Evolutionary conservation across 108 stramenopile species (phyloP).

Genomic region (Schizochytrium sp.): DNA sequence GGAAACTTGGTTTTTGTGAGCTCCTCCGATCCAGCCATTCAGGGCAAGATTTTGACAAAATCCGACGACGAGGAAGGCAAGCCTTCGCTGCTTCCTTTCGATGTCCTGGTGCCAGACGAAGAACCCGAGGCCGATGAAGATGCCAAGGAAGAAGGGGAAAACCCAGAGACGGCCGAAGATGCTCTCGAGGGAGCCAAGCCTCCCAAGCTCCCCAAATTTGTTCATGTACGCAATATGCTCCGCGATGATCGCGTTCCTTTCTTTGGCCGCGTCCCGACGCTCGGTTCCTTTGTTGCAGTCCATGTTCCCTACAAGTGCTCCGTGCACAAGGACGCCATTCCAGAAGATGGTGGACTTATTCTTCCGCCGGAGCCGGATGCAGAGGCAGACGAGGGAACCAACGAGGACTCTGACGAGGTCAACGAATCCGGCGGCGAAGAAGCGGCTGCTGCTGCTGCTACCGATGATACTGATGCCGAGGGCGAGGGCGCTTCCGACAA

Average conservation of each 20-base stretch:
- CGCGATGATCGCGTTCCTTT: neutral
- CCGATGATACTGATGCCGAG: neutral
- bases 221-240: neutral
- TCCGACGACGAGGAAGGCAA: neutral
- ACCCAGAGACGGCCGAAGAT: neutral
- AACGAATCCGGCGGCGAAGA: neutral
- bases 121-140: neutral
- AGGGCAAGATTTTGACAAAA: neutral
- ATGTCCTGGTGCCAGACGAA: neutral
- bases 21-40: neutral
- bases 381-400: neutral
- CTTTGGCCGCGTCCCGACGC: conserved; percentile 5
- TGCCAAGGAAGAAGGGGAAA: neutral
- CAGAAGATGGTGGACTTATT: neutral
- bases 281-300: neutral
- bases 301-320: neutral
- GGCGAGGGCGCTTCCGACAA: neutral
- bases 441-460: neutral
- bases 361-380: neutral
- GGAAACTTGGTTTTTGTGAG: neutral
- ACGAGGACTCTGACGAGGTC: neutral
- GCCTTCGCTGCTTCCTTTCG: neutral
- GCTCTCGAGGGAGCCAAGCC: neutral
- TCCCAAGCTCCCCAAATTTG: neutral
- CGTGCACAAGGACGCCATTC: neutral